Base-by-base conservation (phyloP, 768 basidiomycete species). In the Amanita rimosa region DNA sequence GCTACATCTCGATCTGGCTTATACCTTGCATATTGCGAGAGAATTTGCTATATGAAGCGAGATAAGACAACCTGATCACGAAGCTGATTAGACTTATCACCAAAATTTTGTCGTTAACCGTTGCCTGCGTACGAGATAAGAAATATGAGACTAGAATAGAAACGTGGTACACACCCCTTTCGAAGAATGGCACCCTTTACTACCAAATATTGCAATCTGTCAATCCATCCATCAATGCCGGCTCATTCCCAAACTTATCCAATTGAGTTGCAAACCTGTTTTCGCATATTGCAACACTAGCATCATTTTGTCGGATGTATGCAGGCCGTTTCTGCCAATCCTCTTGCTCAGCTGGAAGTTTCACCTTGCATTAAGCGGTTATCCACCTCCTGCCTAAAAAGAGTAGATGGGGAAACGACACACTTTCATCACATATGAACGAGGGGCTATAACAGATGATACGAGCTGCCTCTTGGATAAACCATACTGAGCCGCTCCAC, bases 401-500 rank as follows among this genome's bases (percentile, higher is more conserved):
- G 34, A 39, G 29, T n/a, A 45, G 8, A 21, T 39, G 34, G 19
- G 39, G 22, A 6, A 27, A 35, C 24, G 33, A 56, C 70, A 50
- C 56, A 81, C 85, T 72, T 86, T 87, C 83, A 92, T 88, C 53
- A 91, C 76, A 60, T 93, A 94, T 21, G 86, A 82, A 46, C 82
- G 75, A 11, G 90, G 89, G 11, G 79, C 79, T 47, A 93, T 85
- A 45, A 92, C 76, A 39, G 80, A 85, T 16, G 88, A 88, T 8
- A 93, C 89, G 11, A 90, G 73, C 24, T 79, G 70, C 54, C 79
- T 72, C 44, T 80, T 76, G 16, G 87, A 83, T 21, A 92, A 71
- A 19, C 90, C 90, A 62, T 92, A 92, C 59, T 82, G 77, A 29
- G 90, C 90, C n/a, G 85, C 90, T 39, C 90, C 90, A 47, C 89